Conservation (phyloP, 208 protist species). For the Leishmania gerbilli region DNA sequence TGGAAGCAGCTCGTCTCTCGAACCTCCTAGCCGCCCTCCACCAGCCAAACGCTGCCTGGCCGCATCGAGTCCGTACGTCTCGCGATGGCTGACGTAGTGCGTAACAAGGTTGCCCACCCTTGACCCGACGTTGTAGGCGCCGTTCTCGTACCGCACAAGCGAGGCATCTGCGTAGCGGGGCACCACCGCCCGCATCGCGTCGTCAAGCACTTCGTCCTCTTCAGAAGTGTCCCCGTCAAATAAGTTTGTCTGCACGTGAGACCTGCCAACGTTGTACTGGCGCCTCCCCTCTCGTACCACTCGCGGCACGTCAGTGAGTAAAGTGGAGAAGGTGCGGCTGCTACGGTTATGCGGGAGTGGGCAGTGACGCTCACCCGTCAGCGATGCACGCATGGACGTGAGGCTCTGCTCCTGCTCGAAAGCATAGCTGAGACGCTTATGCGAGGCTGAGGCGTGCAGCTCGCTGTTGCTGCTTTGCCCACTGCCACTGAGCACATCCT, state of each 20-base stretch:
- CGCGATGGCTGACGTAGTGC: slow-evolving; percentile 74
- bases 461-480: slow-evolving; percentile 25
- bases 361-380: slow-evolving; percentile 1
- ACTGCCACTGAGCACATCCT: slow-evolving; percentile 11
- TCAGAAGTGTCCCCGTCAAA: slow-evolving; percentile 47
- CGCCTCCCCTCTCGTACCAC: slow-evolving; percentile 63
- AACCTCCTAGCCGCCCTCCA: background rate
- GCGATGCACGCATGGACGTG: background rate
- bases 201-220: slow-evolving; percentile 75
- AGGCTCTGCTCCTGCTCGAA: slow-evolving; percentile 34
- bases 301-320: slow-evolving; percentile 42
- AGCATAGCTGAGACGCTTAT: slow-evolving; percentile 20
- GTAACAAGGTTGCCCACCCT: slow-evolving; percentile 40
- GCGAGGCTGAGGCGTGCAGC: slow-evolving; percentile 9
- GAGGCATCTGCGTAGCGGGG: slow-evolving; percentile 58
- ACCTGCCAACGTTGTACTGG: slow-evolving; percentile 82
- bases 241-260: slow-evolving; percentile 33
- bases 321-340: slow-evolving; percentile 29
- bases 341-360: background rate
- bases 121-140: slow-evolving; percentile 85
- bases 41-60: slow-evolving; percentile 15
- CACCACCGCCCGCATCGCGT: slow-evolving; percentile 81
- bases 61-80: slow-evolving; percentile 66
- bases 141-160: slow-evolving; percentile 70
- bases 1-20: slow-evolving; percentile 12